Evolutionary conservation across 2,329 filamentous ascomycete genomes (phyloP), one percentile per base, ranked within the genome.

Genomic region (Sporothrix luriei): DNA sequence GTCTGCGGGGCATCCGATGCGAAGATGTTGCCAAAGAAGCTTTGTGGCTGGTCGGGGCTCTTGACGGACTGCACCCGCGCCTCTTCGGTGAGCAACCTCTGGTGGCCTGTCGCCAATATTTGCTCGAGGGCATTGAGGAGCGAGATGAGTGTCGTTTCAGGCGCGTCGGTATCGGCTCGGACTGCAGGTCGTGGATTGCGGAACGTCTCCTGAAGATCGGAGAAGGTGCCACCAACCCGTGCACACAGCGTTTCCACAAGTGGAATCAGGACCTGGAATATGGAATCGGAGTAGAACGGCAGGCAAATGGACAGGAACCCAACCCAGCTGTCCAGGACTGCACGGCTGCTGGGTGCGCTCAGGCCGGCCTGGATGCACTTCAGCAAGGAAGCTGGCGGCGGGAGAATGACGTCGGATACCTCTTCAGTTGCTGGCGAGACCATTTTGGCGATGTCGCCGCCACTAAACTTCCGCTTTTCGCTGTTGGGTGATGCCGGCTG

Each of bases 21-120:
- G 77, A 97, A 97, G 0, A 97, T 97, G 74, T 92, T 97, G 57
- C 93, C 93, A 76, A 98, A 97, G 77, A 97, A 94, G 5, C 93
- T 90, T 76, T 94, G 92, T 16, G 90, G 88, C 74, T 92, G 91
- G 75, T 96, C 92, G 26, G 93, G 92, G 71, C 88, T 90, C 80
- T 97, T 97, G 55, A 85, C 82, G 46, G 87, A 82, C 69, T 89
- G 87, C 55, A 85, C 84, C 72, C 87, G 88, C 52, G 88, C 86
- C 79, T 97, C 93, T 74, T 97, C 93, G 29, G 85, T 82, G 66
- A 94, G 80, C 24, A 98, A 82, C 70, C 90, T 90, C 75, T 97
- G 91, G 78, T 99, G 95, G 4, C 91, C 93, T 74, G 89, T 88
- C 21, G 94, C 94, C 70, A 99, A 83, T 29, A 97, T 90, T 75